Conservation (phyloP, 805 yeast species). For the Wickerhamomyces hampshirensis region DNA sequence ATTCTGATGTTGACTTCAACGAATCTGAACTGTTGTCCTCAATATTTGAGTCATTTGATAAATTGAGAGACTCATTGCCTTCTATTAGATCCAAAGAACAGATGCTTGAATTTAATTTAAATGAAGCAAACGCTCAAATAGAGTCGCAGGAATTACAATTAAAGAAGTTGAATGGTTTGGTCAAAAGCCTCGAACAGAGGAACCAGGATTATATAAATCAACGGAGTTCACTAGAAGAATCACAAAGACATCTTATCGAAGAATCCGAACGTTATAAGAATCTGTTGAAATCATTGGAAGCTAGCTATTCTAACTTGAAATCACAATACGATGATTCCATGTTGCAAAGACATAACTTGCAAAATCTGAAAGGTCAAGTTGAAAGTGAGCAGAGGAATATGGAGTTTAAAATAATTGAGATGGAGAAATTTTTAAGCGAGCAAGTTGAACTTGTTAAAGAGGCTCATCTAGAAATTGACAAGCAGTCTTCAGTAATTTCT, state of each 20-base stretch:
- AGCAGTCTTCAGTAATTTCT: not conserved
- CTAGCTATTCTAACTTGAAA: slow-evolving; percentile 4
- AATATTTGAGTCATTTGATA: not conserved
- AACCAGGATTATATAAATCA: not conserved
- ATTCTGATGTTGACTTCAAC: too few relatives aligned
- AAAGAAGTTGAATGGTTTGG: not conserved
- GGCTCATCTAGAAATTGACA: slow-evolving; percentile 7
- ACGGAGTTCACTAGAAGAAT: not conserved
- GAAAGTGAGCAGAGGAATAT: not conserved
- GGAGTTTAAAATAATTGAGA: not conserved
- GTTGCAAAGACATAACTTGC: not conserved
- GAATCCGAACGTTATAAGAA: slow-evolving; percentile 2
- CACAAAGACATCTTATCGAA: not conserved
- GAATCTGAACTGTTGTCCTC: not conserved
- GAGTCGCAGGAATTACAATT: not conserved
- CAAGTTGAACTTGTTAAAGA: slow-evolving; percentile 4
- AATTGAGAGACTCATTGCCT: not conserved
- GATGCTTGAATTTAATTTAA: not conserved
- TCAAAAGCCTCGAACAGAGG: not conserved
- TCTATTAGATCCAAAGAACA: not conserved
- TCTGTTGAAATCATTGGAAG: slow-evolving; percentile 9
- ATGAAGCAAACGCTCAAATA: not conserved
- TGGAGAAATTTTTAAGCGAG: slow-evolving; percentile 2
- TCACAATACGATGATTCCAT: not conserved
- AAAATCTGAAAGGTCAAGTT: not conserved